Base-by-base conservation (phyloP, 139 green algal species). In the Pseudopediastrum boryanum region DNA sequence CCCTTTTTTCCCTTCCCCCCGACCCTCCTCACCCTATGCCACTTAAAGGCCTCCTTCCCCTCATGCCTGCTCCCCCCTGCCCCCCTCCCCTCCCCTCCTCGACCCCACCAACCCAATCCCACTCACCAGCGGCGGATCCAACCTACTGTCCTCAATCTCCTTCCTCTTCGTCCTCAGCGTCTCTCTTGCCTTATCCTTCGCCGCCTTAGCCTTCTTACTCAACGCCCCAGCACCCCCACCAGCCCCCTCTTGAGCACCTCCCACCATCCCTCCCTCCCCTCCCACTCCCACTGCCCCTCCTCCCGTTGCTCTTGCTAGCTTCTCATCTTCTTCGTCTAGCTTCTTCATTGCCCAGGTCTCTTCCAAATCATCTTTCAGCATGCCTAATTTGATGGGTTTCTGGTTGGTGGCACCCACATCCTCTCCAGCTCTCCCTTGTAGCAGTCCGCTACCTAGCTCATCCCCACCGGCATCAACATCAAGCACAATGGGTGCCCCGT, bases 351-450 rank as follows among this genome's bases (percentile, higher is more conserved):
- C 74, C 56, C 64, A 89, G 35, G 73, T 43, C 71, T 95, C 87
- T 68, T 95, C 90, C 12, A 85, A 48, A 35, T 27, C 46, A 27
- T 78, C 68, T 66, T 85, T 85, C 23, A 92, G 62, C 64, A 90
- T 63, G 12, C 77, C 77, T 56, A 92, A 76, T 42, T 82, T 61
- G 0, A 92, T 46, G 4, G 78, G 44, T 12, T 44, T 65, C 23
- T 54, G 25, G 61, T 91, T 91, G 16, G 82, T 85, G 39, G 70
- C 59, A 0, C 67, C 75, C 23, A 73, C 76, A 39, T 71, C 68
- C 10, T 69, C 70, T 69, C 83, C 71, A 12, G 33, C 63, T n/a
- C 59, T 8, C 12, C 69, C 75, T 16, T 81, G 64, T 51, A 76
- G 64, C 64, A 75, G 74, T 33, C 74, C 74, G 16, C 38, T n/a